Evolutionary conservation across 306 rosid genomes (phyloP).

Genomic region (Cyamopsis tetragonoloba): DNA sequence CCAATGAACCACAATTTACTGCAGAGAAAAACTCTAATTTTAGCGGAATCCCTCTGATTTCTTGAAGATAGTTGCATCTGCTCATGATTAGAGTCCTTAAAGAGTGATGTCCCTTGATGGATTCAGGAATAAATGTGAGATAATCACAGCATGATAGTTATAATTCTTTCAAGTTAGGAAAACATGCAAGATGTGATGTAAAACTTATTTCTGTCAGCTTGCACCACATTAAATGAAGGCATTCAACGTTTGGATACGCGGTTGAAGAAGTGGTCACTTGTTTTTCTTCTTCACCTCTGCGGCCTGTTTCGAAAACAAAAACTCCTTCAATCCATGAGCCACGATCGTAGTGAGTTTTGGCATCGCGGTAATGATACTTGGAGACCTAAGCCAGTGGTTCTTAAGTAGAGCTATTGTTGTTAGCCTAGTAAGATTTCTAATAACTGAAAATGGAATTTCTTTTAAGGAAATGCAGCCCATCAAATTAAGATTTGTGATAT

Average conservation of each 20-base stretch:
- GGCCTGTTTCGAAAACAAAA: background rate
- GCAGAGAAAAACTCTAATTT: background rate
- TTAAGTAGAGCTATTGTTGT: background rate
- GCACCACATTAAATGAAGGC: background rate
- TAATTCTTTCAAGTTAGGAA: background rate
- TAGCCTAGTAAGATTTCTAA: background rate
- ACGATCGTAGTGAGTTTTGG: too few relatives aligned
- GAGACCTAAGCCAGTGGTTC: background rate
- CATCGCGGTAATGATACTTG: background rate
- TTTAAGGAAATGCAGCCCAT: background rate
- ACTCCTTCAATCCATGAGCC: background rate
- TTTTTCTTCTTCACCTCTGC: background rate
- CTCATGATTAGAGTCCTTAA: background rate
- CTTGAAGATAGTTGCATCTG: background rate
- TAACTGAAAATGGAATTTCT: constrained; percentile 12
- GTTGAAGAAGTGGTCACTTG: background rate
- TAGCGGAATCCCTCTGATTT: constrained; percentile 2
- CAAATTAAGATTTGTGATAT: background rate
- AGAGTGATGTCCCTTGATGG: background rate
- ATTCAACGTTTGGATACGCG: background rate
- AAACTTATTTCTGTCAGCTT: background rate
- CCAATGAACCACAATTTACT: background rate
- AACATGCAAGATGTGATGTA: background rate
- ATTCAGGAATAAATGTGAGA: too few relatives aligned
- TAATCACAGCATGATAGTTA: background rate